Percentiles rank a stretch among this genome's conserved stretches.
Evolutionary conservation across 176 grass and related monocot species (phyloP).

Genomic region (Rhynchospora pubera): DNA sequence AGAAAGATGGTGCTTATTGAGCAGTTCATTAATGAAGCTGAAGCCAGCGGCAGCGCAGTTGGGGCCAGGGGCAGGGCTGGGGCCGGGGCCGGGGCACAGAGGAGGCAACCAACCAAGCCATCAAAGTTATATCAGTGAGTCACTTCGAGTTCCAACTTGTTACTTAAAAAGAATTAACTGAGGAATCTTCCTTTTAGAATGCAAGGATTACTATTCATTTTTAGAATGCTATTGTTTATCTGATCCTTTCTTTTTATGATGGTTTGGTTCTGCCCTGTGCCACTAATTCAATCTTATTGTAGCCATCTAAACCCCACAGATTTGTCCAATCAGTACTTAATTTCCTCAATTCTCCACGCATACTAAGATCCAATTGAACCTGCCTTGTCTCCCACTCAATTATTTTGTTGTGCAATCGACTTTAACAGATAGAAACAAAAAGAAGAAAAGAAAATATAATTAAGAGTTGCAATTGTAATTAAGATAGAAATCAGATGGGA

Average conservation of each 20-base stretch:
- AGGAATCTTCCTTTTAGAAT: neutral
- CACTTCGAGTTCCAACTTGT: neutral
- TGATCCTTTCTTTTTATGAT: neutral
- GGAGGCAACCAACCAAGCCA: neutral
- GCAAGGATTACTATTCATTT: neutral
- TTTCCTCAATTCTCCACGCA: neutral
- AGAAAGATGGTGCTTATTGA: neutral
- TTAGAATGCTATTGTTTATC: neutral
- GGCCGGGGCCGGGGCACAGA: neutral
- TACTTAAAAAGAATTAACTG: neutral
- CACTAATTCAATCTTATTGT: neutral
- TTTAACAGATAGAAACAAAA: neutral
- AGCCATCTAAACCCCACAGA: neutral
- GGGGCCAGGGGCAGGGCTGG: neutral
- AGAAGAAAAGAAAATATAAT: neutral
- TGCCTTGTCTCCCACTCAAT: neutral
- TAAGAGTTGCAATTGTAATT: neutral
- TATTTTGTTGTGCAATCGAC: neutral
- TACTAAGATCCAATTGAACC: neutral
- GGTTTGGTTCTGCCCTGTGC: neutral
- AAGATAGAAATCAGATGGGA: neutral
- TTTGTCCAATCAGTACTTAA: neutral
- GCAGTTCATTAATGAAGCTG: neutral
- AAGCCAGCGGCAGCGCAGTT: neutral
- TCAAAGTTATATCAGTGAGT: neutral